Conservation (phyloP, 2,329 filamentous ascomycete genomes). For the Penicillium palitans region DNA sequence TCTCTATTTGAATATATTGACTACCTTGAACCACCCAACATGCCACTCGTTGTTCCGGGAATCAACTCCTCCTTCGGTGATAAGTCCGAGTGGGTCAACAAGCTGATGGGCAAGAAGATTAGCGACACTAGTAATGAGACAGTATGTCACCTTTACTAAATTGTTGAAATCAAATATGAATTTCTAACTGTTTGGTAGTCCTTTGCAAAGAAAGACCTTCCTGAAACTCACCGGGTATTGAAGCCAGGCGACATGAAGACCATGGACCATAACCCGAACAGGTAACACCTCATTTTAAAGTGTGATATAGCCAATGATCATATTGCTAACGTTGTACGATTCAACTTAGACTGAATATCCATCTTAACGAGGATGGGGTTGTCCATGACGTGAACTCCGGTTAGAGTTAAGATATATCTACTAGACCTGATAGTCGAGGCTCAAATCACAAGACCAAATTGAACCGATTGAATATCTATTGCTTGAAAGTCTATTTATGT, state of each 20-base stretch:
- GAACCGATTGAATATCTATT: not conserved
- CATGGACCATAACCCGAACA: slow-evolving; percentile 45
- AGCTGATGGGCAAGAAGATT: slow-evolving; percentile 50
- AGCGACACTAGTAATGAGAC: slow-evolving; percentile 40
- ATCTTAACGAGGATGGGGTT: slow-evolving; percentile 45
- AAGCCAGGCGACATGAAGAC: slow-evolving; percentile 42
- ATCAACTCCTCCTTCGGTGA: slow-evolving; percentile 38
- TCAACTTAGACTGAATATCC: slow-evolving; percentile 43
- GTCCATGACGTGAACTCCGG: slow-evolving; percentile 47
- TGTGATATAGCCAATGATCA: not conserved
- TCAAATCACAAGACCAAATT: not conserved
- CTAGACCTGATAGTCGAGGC: not conserved
- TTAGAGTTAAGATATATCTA: slow-evolving; percentile 16
- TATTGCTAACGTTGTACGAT: slow-evolving; percentile 1
- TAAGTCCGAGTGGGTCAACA: slow-evolving; percentile 45
- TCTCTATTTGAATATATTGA: not conserved
- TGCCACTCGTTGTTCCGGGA: slow-evolving; percentile 52
- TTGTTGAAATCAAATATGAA: no score
- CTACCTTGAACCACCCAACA: slow-evolving; percentile 20
- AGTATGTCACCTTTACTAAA: slow-evolving; percentile 23
- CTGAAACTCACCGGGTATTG: slow-evolving; percentile 46
- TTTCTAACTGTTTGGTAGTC: slow-evolving; percentile 28
- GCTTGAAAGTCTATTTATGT: not conserved
- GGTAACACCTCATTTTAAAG: slow-evolving; percentile 32
- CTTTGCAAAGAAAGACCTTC: slow-evolving; percentile 50